Base-by-base conservation (phyloP, 176 grass and related monocot species). In the Sorghum bicolor region DNA sequence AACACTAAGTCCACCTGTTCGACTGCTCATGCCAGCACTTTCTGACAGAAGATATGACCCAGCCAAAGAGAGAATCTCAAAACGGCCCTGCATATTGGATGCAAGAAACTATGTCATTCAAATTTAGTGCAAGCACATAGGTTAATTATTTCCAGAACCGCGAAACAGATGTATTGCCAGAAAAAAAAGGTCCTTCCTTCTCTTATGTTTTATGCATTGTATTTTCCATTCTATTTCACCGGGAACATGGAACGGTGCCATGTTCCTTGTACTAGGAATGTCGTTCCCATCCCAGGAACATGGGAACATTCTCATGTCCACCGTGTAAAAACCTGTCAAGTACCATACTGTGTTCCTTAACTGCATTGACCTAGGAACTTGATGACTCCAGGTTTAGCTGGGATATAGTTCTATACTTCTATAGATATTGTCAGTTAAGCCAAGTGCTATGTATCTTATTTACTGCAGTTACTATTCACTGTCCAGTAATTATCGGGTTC, bases 61-160 rank as follows among this genome's bases (percentile, higher is more conserved):
- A 28, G 83, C 87, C 69, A 95, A 84, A 65, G 90, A 90, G 50
- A 92, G 58, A 47, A 95, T 88, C 71, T 95, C 88, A 86, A 95
- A 95, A 76, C 31, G 28, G 1, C 89, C 92, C 93, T 95, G 72
- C 79, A 88, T 33, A 52, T 50, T 45, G 20, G 41, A 78, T 20
- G 9, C n/a, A 13, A 72, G 55, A 1, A 72, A 90, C 36, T 58
- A 70, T 61, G 25, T 64, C 45, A 33, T 82, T 53, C 12, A 58
- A 22, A 78, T 30, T 60, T 8, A 57, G 29, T 36, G 39, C 5
- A 70, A 69, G 20, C 62, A 20, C 47, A 64, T 28, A 55, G 40
- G n/a, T 66, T 10, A 78, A 55, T 77, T 31, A 47, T 65, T 68
- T 58, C 12, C 10, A 34, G 20, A 75, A 55, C 13, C 24, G n/a